Evolutionary conservation across 176 grass and related monocot species (phyloP), one percentile per base, ranked within the genome.

Genomic region (Oryza australiensis): DNA sequence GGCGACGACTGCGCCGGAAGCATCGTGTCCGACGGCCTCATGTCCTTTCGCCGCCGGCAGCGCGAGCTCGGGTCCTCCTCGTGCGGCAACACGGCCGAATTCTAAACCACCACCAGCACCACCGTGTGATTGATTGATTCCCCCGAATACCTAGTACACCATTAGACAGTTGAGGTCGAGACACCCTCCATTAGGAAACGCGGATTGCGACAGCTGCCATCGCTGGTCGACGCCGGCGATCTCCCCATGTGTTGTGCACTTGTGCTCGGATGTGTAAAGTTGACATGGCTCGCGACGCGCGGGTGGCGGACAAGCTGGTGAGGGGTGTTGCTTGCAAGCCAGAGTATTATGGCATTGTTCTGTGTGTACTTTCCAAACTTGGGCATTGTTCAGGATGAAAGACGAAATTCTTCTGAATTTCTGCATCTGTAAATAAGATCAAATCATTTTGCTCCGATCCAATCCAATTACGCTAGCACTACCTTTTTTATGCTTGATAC

Each of bases 11-110:
- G 83, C 66, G 87, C 84, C 55, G 83, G 88, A 7, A 93, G 87
- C 48, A 86, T 91, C 35, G 89, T 96, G 6, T 99, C 97, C 0
- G 89, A 95, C 46, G 91, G 97, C 20, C 85, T 99, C 74, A 87
- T 94, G 74, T 90, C 91, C 18, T 99, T 96, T 82, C 93, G 84
- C 20, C 86, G 87, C 13, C 82, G 83, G 83, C 37, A 82, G 66
- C 88, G 72, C 23, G 87, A 92, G 51, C 67, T 87, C 32, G 81
- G 73, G 4, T 55, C 10, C 11, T 86, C 65, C 24, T 84, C 83
- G 3, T 65, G 82, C 78, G 71, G 67, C 66, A 91, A 83, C 73
- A 87, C 93, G 0, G 26, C 89, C 85, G 89, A 93, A 75, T 99
- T 99, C 84, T 95, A 86, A 89, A 15, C 15, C 46, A 49, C 38